phyloP scores from a whole-genome alignment of 139 green algal species.

The Eudorina sp. region DNA sequence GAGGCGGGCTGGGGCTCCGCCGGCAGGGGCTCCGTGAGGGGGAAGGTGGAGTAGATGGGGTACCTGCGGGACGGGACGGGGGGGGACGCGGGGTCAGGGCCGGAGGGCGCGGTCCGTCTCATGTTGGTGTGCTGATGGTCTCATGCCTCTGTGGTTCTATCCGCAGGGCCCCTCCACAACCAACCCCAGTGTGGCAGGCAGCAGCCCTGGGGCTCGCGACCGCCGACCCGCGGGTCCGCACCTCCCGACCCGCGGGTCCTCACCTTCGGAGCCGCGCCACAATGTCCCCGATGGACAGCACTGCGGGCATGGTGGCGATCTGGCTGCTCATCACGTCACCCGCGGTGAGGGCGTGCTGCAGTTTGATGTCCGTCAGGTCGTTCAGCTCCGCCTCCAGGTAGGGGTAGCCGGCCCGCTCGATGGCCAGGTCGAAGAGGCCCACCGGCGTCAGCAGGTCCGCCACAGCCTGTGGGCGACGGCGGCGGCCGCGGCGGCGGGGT shows the following conservation, averaged over 20 bases:
- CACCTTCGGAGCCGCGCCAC: conserved; percentile 56
- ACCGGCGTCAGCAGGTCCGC: conserved; percentile 34
- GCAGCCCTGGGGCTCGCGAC: too few species aligned
- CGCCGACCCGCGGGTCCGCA: too few species aligned
- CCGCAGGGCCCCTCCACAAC: too few species aligned
- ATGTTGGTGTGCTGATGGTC: too few species aligned
- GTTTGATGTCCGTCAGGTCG: conserved; percentile 17
- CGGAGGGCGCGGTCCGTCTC: too few species aligned
- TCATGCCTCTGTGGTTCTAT: too few species aligned
- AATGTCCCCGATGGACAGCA: conserved; percentile 66
- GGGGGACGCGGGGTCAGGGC: not conserved
- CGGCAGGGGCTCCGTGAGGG: conserved; percentile 13
- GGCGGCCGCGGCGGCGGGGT: too few species aligned
- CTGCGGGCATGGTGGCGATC: conserved; percentile 69
- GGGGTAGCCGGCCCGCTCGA: conserved; percentile 49
- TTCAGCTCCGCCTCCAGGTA: conserved; percentile 36
- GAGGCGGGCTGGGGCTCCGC: too few species aligned
- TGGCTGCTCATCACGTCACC: conserved; percentile 69
- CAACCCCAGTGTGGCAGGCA: too few species aligned
- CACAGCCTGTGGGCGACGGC: conserved; percentile 59
- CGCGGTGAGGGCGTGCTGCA: conserved; percentile 73
- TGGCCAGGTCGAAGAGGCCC: conserved; percentile 51
- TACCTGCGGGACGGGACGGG: not conserved
- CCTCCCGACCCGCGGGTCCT: too few species aligned
- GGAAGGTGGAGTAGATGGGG: conserved; percentile 40